phyloP scores from a whole-genome alignment of 2,329 filamentous ascomycete genomes.

The Calcarisporium arbuscula region DNA sequence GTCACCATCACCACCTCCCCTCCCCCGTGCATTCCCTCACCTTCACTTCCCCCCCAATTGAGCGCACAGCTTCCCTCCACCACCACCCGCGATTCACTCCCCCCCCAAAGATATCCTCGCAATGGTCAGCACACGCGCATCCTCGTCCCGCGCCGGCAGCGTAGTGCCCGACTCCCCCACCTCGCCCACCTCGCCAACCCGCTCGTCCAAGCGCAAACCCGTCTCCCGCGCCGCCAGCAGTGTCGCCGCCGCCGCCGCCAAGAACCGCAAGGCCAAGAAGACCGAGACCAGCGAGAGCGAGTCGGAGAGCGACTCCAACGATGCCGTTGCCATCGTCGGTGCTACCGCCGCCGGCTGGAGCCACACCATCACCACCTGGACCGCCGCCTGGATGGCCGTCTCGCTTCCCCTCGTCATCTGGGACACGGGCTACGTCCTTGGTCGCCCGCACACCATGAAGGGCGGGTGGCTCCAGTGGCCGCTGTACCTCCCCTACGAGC shows the following conservation, averaged over 20 bases:
- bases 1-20: not conserved
- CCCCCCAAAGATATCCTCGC: slow-evolving; percentile 5
- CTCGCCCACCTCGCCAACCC: slow-evolving; percentile 6
- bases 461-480: slow-evolving; percentile 67
- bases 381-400: slow-evolving; percentile 64
- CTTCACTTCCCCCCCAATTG: slow-evolving; percentile 1
- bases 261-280: slow-evolving; percentile 8
- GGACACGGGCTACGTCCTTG: slow-evolving; percentile 74
- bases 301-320: slow-evolving; percentile 7
- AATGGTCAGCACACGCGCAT: slow-evolving; percentile 33
- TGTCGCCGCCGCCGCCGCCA: slow-evolving; percentile 10
- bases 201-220: slow-evolving; percentile 9
- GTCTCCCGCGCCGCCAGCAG: slow-evolving; percentile 7
- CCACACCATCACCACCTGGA: slow-evolving; percentile 39
- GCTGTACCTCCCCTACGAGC: slow-evolving; percentile 69
- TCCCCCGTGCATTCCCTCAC: not conserved
- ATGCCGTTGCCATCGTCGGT: too few species aligned
- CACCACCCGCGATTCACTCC: slow-evolving; percentile 3
- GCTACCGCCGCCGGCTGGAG: slow-evolving; percentile 24
- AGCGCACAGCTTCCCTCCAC: not conserved
- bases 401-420: slow-evolving; percentile 74
- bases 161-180: slow-evolving; percentile 16
- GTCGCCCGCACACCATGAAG: slow-evolving; percentile 76
- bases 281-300: too few species aligned
- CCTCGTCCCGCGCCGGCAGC: slow-evolving; percentile 25